Evolutionary conservation across 169 alveolate species (phyloP), one percentile per base, ranked within the genome.

Genomic region (Ichthyophthirius multifiliis): DNA sequence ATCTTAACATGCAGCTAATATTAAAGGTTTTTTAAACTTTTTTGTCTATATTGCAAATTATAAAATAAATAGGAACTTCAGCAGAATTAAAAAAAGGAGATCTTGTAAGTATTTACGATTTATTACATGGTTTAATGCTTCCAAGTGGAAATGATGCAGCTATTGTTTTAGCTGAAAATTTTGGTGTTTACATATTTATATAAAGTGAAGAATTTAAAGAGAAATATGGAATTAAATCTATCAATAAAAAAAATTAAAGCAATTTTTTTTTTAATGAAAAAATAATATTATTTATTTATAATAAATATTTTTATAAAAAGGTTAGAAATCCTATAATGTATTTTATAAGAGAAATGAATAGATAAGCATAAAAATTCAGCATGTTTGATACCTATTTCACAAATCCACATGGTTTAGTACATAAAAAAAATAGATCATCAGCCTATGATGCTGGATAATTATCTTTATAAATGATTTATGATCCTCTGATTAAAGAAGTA

Each of bases 91-190:
- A 55, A 39, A 76, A 74, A 34, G 90, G 92, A n/a, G 92, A 86
- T 34, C 18, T 30, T 12, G 44, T 90, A 1, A 82, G 65, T 1
- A 32, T 90, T 10, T 63, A 43, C 65, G 92, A 90, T 47, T 75
- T 86, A 6, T 37, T 90, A 23, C 79, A 87, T 78, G 95, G 88
- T 15, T 35, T 90, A 47, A 76, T 90, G 93, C 86, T 90, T 9
- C 95, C 93, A n/a, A 74, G 89, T 64, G 95, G 93, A 12, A 90
- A 90, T 83, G 95, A 90, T 74, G 90, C 92, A 39, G 95, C 92
- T 23, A 39, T 84, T 43, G 88, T 83, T 3, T 47, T 87, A 6
- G 89, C 88, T 27, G 92, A 87, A 65, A 67, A 79, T 47, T 77
- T 87, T 63, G 95, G 93, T n/a, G 76, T 55, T 9, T 78, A 78